A percentile compares a stretch with the other conserved stretches of the same genome.
Conservation (phyloP, 169 alveolate species). For the Sarcocystis neurona region DNA sequence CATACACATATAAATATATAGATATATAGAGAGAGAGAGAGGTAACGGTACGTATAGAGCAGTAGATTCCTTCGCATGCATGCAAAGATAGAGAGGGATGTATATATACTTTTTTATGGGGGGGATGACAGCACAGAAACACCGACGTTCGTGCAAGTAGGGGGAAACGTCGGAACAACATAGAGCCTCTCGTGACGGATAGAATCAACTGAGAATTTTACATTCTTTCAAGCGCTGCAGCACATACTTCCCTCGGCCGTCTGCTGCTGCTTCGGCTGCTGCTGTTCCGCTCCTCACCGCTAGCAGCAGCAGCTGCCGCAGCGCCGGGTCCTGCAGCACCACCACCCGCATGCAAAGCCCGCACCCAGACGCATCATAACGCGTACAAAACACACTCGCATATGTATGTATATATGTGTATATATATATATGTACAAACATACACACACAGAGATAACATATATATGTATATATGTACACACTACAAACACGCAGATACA, state of each 20-base stretch:
- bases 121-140: background rate
- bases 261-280: constrained; percentile 26
- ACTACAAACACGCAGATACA: background rate
- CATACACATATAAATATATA: no score
- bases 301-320: constrained; percentile 11
- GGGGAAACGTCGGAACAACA: background rate
- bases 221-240: constrained; percentile 13
- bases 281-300: background rate
- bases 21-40: background rate
- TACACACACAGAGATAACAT: background rate
- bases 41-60: background rate
- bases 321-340: background rate
- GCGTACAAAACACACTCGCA: background rate
- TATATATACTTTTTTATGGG: background rate
- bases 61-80: background rate
- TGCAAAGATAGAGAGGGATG: background rate
- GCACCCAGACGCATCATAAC: background rate
- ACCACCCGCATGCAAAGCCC: background rate
- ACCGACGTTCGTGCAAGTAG: background rate
- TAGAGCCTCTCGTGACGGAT: background rate
- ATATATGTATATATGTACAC: background rate
- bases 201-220: background rate
- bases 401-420: no score
- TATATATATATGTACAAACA: no score
- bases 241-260: constrained; percentile 24